Evolutionary conservation across 2,329 filamentous ascomycete species (phyloP), one percentile per base, ranked within the genome.

Genomic region (Verticillium dahliae): DNA sequence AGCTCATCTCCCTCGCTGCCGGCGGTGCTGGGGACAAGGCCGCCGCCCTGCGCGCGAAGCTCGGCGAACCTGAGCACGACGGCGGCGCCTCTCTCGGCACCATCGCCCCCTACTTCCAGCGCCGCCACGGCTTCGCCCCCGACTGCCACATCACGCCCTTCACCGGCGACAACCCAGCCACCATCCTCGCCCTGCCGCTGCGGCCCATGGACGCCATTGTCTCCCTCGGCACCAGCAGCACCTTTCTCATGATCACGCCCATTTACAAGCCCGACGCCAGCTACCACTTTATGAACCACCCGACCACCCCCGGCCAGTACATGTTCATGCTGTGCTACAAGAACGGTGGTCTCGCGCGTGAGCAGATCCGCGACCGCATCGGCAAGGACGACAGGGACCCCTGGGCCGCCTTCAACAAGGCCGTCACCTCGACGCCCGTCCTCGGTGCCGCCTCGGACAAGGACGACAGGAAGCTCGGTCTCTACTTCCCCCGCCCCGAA

Each of bases 281-380:
- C 6, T 97, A 97, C 71, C 95, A 99, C 79, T 97, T 98, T 81
- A 96, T 98, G 85, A 97, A 97, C 79, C 93, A 98, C 75, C 95
- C 95, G 1, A 95, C 92, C 55, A 96, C 92, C 1, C 80, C 88
- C 0, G 92, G 90, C 1, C 85, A 97, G 63, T 97, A 96, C 83
- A 98, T 99, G 95, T 98, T 99, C 77, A 99, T 99, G 95, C 86
- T 99, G 39, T 99, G 95, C 82, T 99, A 98, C 81, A 98, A 98
- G 78, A 99, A 99, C 76, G 95, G 95, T 67, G 92, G 92, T 2
- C 86, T 98, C 1, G 94, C 95, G 1, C 90, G 95, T 55, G 95
- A 99, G 73, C 88, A 90, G 69, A 86, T 98, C 65, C 90, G 95
- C 60, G 92, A 99, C 71, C 82, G 85, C 0, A 73, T 79, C 10